Percentiles rank a stretch among this genome's conserved stretches.
These are phyloP conservation scores for Clavariopsis aquatica DNA, from an alignment of 495 filamentous ascomycete species.

Conservation along the genomic window DNA sequence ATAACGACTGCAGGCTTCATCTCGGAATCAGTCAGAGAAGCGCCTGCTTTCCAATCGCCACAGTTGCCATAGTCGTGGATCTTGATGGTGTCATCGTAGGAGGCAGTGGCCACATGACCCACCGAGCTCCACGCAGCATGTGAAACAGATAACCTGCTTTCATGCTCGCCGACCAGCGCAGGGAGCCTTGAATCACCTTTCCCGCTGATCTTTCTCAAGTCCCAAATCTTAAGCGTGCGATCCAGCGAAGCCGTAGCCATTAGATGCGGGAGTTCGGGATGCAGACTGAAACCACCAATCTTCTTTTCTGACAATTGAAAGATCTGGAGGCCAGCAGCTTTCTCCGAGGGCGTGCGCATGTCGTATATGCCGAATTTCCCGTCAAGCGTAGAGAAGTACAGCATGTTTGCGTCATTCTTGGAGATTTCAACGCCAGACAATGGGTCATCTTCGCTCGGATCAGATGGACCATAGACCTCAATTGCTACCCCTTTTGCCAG, in stretches of 20 bases:
- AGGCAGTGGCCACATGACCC: constrained; percentile 85
- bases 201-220: constrained; percentile 74
- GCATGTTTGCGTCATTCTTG: constrained; percentile 63
- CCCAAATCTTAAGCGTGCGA: constrained; percentile 87
- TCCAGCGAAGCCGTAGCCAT: constrained; percentile 91
- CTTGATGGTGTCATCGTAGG: constrained; percentile 94
- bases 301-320: constrained; percentile 89
- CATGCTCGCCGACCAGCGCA: constrained; percentile 74
- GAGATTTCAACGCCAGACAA: constrained; percentile 82
- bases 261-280: constrained; percentile 75
- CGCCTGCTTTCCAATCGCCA: constrained; percentile 63
- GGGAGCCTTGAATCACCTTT: constrained; percentile 56
- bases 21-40: constrained; percentile 57
- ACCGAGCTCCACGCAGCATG: constrained; percentile 83
- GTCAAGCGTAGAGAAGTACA: constrained; percentile 86
- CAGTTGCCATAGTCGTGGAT: constrained; percentile 75
- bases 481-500: constrained; percentile 73
- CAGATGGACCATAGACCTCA: constrained; percentile 74
- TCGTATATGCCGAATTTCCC: constrained; percentile 80
- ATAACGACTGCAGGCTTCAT: constrained; percentile 71
- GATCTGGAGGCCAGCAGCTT: constrained; percentile 56
- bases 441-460: constrained; percentile 67
- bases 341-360: constrained; percentile 57
- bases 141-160: constrained; percentile 79
- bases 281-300: constrained; percentile 87